These are phyloP conservation scores for Saccharum hybrid DNA, from an alignment of 202 grass and related monocot genomes.

Conservation along the genomic window DNA sequence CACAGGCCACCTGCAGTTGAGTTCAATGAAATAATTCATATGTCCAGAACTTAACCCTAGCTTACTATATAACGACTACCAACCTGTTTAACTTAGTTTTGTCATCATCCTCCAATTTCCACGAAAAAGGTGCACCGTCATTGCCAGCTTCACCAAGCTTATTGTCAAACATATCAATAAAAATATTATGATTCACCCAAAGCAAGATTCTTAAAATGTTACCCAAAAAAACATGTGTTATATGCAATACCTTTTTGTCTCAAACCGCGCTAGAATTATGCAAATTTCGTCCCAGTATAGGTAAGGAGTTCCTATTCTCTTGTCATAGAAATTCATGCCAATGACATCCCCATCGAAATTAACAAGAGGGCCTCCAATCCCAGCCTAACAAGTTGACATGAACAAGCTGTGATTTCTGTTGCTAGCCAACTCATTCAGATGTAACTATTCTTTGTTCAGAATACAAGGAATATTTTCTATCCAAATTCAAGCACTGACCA, in stretches of 20 bases:
- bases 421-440: neutral
- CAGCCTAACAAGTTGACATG: constrained; percentile 14
- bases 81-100: constrained; percentile 6
- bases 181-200: constrained; percentile 20
- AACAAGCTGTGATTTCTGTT: neutral
- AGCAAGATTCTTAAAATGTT: neutral
- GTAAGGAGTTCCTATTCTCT: constrained; percentile 5
- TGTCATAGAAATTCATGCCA: constrained; percentile 29
- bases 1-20: constrained; percentile 20
- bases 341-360: neutral
- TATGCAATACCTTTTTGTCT: constrained; percentile 8
- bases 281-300: neutral
- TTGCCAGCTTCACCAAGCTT: neutral
- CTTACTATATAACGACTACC: neutral
- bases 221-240: neutral
- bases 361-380: constrained; percentile 39
- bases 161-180: neutral
- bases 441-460: neutral
- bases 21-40: constrained; percentile 7
- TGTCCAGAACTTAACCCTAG: neutral
- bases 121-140: neutral
- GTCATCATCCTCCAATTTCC: neutral
- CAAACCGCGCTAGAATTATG: neutral
- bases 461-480: neutral
- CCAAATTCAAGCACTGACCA: constrained; percentile 12